phyloP scores from a whole-genome alignment of 805 yeast species.

The Zygoascus ofunaensis region DNA sequence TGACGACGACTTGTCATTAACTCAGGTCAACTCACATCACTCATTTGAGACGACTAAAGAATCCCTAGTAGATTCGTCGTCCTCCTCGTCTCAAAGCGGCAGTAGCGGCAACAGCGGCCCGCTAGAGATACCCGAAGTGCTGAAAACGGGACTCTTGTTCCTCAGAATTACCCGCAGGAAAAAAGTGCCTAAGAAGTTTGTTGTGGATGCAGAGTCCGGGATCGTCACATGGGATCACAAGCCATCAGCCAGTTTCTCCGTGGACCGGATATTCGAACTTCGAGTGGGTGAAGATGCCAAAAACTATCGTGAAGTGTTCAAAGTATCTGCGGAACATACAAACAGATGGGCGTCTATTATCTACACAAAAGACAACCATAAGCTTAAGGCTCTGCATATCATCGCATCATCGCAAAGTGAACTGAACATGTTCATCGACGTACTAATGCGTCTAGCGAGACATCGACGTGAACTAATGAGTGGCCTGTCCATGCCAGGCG shows the following conservation, averaged over 20 bases:
- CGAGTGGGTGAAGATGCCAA: conserved; percentile 62
- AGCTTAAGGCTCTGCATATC: conserved; percentile 70
- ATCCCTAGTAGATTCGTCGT: background rate
- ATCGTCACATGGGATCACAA: conserved; percentile 49
- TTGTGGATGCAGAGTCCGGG: conserved; percentile 47
- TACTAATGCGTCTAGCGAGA: conserved; percentile 45
- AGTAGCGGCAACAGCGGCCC: conserved; percentile 14
- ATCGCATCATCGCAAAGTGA: conserved; percentile 50
- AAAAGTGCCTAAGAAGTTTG: conserved; percentile 47
- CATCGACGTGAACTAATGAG: conserved; percentile 55
- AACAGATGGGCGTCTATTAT: conserved; percentile 74
- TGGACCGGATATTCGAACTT: conserved; percentile 58
- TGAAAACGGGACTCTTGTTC: conserved; percentile 51
- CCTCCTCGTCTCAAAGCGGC: background rate
- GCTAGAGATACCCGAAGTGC: conserved; percentile 33
- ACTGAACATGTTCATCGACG: conserved; percentile 45
- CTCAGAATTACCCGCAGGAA: conserved; percentile 65
- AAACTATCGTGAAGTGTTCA: conserved; percentile 79
- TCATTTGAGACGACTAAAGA: background rate
- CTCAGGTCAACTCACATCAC: background rate
- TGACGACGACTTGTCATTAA: background rate
- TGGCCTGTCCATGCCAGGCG: conserved; percentile 54
- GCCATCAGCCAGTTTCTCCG: conserved; percentile 35
- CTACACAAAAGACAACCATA: conserved; percentile 52
- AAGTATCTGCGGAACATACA: conserved; percentile 56